phyloP scores from a whole-genome alignment of 495 filamentous ascomycete species.

The Amphirosellinia nigrospora region DNA sequence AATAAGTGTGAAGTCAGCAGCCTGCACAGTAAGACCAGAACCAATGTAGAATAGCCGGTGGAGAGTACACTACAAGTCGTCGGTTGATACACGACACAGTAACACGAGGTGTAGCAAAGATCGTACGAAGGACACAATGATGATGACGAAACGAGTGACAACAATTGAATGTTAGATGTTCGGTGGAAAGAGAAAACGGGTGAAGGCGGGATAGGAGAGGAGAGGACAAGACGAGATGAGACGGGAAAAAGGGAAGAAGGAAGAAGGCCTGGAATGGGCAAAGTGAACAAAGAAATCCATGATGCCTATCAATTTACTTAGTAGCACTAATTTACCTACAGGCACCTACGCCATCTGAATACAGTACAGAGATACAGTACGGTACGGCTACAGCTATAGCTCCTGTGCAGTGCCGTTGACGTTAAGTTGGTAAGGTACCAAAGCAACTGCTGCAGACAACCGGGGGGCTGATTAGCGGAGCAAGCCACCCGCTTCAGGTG shows the following conservation, averaged over 20 bases:
- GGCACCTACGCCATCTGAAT: no score
- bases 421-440: no score
- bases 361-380: no score
- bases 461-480: slow-evolving; percentile 2
- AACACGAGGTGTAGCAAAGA: slow-evolving; percentile 6
- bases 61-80: neutral
- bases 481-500: slow-evolving; percentile 8
- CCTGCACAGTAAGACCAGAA: slow-evolving; percentile 16
- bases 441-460: no score
- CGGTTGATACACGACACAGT: slow-evolving; percentile 8
- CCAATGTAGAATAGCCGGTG: slow-evolving; percentile 9
- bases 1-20: neutral
- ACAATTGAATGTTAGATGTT: neutral
- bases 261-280: neutral
- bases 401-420: no score
- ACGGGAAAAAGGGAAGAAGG: no score
- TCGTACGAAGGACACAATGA: neutral
- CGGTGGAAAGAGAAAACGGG: neutral
- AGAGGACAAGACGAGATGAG: no score
- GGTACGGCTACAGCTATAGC: no score
- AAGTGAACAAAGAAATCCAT: neutral
- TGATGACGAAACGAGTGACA: neutral
- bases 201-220: neutral
- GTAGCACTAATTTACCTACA: no score
- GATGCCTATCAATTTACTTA: no score